Evolutionary conservation across 768 basidiomycete species (phyloP).

Genomic region (Erythrobasidium yunnanense): DNA sequence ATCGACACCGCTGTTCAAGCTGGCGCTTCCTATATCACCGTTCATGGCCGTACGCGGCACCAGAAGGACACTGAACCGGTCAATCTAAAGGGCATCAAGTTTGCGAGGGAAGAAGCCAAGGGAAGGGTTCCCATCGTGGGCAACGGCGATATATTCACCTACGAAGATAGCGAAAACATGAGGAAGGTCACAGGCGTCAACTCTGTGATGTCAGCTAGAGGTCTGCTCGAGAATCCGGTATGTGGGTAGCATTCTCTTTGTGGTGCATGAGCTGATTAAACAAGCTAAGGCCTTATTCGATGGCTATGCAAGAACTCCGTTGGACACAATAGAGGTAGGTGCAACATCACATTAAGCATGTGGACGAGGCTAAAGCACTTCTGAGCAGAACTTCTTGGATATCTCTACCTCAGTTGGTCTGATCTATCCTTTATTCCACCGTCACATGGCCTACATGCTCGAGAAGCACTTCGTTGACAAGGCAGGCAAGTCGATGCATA

Average conservation of each 20-base stretch:
- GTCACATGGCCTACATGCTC: constrained; percentile 46
- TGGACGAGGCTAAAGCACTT: background rate
- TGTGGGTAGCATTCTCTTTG: constrained; percentile 6
- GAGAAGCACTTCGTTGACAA: constrained; percentile 38
- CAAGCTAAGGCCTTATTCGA: constrained; percentile 43
- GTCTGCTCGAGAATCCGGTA: constrained; percentile 46
- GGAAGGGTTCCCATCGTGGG: constrained; percentile 45
- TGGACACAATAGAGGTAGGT: constrained; percentile 41
- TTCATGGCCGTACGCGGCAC: constrained; percentile 47
- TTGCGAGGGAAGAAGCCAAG: constrained; percentile 44
- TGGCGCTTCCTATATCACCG: constrained; percentile 44
- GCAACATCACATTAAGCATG: too few species aligned
- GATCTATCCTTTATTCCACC: constrained; percentile 46
- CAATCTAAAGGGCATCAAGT: constrained; percentile 43
- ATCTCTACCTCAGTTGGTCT: constrained; percentile 43
- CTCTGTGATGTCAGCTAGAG: constrained; percentile 48
- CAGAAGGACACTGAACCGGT: constrained; percentile 46
- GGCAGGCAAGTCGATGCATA: background rate
- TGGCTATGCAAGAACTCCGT: constrained; percentile 43
- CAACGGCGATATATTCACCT: constrained; percentile 47
- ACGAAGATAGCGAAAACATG: constrained; percentile 42
- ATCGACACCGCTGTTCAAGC: constrained; percentile 44
- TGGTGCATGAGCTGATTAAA: background rate
- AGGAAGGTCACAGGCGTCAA: constrained; percentile 42
- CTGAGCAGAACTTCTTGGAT: constrained; percentile 40